phyloP scores from a whole-genome alignment of 2,329 filamentous ascomycete species.

The Ophiosphaerella korrae region DNA sequence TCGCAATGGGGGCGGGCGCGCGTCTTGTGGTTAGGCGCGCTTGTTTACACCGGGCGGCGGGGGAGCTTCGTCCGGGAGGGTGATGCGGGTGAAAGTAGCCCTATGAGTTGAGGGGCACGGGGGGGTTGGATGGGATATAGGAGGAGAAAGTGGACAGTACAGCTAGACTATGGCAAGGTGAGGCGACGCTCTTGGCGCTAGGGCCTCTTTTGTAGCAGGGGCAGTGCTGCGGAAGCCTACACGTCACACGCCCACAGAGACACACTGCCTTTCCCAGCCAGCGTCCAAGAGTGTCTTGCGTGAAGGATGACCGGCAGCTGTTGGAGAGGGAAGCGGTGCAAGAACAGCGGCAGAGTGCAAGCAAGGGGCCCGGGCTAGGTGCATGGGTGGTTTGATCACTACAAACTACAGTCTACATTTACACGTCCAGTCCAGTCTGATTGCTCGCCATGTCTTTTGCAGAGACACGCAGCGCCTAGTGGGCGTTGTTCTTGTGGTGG shows the following conservation, averaged over 20 bases:
- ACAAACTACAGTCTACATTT: slow-evolving; percentile 45
- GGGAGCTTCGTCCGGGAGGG: slow-evolving; percentile 30
- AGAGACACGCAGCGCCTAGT: slow-evolving; percentile 62
- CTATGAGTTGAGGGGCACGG: slow-evolving; percentile 30
- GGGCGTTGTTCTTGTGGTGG: slow-evolving; percentile 99
- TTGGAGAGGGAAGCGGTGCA: not conserved
- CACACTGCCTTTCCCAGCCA: not conserved
- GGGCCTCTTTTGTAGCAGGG: slow-evolving; percentile 13
- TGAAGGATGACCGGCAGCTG: not conserved
- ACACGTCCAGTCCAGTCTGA: slow-evolving; percentile 34
- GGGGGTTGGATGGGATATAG: slow-evolving; percentile 33
- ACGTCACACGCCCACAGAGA: slow-evolving; percentile 1
- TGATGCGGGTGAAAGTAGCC: slow-evolving; percentile 30
- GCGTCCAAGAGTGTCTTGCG: not conserved
- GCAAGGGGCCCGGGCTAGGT: slow-evolving; percentile 20
- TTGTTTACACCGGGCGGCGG: slow-evolving; percentile 28
- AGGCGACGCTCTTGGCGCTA: slow-evolving; percentile 24
- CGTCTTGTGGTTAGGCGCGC: slow-evolving; percentile 18
- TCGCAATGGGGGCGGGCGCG: slow-evolving; percentile 1
- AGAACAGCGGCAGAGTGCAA: not conserved
- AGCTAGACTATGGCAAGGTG: slow-evolving; percentile 9
- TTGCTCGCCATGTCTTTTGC: slow-evolving; percentile 6
- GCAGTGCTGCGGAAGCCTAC: slow-evolving; percentile 2
- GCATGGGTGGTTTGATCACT: slow-evolving; percentile 34
- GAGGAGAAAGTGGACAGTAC: slow-evolving; percentile 23